Conservation (phyloP, 2,329 filamentous ascomycete genomes). For the Byssoonygena ceratinophila region DNA sequence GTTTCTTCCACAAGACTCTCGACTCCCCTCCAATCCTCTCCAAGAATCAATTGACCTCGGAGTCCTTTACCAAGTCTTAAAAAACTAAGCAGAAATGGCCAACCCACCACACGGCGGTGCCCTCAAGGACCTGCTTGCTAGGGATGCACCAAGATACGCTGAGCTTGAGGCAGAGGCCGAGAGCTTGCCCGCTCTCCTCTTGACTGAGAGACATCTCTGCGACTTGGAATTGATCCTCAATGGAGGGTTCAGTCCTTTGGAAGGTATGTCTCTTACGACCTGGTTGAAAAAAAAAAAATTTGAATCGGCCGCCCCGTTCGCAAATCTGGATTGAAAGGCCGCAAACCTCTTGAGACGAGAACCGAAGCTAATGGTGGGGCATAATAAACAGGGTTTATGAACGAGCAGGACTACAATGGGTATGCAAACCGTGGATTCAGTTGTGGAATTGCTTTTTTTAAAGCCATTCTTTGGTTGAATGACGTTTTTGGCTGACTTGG, state of each 20-base stretch:
- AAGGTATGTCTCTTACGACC: conserved; percentile 53
- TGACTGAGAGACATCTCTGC: conserved; percentile 91
- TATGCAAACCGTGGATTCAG: conserved; percentile 36
- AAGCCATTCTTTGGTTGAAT: background rate
- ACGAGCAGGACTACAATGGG: conserved; percentile 92
- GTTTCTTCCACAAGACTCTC: background rate
- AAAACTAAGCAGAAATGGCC: conserved; percentile 31
- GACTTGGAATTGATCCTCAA: conserved; percentile 96
- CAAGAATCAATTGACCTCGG: background rate
- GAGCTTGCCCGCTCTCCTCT: conserved; percentile 67
- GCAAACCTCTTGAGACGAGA: background rate
- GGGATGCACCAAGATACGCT: conserved; percentile 72
- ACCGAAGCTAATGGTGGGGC: conserved; percentile 18
- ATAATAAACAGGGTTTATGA: conserved; percentile 69
- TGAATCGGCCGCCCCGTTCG: background rate
- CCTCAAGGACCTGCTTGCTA: conserved; percentile 94
- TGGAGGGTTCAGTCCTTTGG: conserved; percentile 92
- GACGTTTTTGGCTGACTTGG: background rate
- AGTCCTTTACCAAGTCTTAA: background rate
- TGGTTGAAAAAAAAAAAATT: too few species aligned
- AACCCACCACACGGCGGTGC: conserved; percentile 70
- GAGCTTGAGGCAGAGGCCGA: conserved; percentile 78
- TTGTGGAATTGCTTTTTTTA: background rate
- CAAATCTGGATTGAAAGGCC: background rate
- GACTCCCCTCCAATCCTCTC: background rate